These are phyloP conservation scores for Metarhizium guizhouense DNA, from an alignment of 2,329 filamentous ascomycete species.

Conservation along the genomic window DNA sequence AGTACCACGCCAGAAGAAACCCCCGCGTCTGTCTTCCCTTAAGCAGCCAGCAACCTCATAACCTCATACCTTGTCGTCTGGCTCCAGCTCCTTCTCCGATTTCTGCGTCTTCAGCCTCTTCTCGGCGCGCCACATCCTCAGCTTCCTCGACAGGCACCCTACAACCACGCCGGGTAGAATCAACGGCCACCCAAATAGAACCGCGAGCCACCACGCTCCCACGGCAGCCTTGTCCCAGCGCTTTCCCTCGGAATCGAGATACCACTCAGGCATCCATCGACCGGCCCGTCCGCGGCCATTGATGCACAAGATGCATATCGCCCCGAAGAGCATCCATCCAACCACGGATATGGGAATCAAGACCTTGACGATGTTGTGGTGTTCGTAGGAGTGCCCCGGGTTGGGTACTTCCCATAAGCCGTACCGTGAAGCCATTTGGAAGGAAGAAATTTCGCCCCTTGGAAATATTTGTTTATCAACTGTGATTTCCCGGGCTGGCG, in stretches of 20 bases:
- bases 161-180: conserved; percentile 62
- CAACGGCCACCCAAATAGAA: conserved; percentile 34
- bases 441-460: neutral
- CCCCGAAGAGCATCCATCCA: conserved; percentile 22
- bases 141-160: conserved; percentile 64
- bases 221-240: conserved; percentile 13
- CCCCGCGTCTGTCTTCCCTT: neutral
- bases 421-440: neutral
- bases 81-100: conserved; percentile 26
- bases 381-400: neutral
- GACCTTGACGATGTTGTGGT: conserved; percentile 1
- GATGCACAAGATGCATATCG: conserved; percentile 22
- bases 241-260: conserved; percentile 17
- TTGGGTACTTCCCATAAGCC: neutral
- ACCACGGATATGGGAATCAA: conserved; percentile 15
- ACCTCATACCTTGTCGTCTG: neutral
- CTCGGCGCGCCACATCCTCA: conserved; percentile 20
- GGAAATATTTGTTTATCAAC: neutral
- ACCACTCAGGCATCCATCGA: conserved; percentile 25
- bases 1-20: neutral
- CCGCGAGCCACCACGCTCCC: conserved; percentile 18
- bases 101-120: conserved; percentile 40
- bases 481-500: neutral
- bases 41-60: neutral
- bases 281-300: conserved; percentile 20